A percentile compares a stretch with the other conserved stretches of the same genome.
phyloP scores from a whole-genome alignment of 495 filamentous ascomycete genomes.

The Lophium mytilinum region DNA sequence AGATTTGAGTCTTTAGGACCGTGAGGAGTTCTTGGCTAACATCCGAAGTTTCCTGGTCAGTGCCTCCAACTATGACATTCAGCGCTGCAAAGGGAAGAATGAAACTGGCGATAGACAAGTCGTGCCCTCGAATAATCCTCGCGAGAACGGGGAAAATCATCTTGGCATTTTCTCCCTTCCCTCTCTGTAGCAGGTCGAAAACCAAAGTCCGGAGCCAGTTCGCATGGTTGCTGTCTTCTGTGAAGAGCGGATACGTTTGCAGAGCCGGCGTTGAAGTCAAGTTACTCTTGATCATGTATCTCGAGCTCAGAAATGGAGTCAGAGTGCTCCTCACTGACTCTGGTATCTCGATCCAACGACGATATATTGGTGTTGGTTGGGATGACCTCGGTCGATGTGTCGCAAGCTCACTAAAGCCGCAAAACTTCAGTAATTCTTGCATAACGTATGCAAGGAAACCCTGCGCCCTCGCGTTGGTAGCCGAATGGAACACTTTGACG shows the following conservation, averaged over 20 bases:
- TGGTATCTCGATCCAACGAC: slow-evolving; percentile 68
- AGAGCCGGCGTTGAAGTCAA: slow-evolving; percentile 41
- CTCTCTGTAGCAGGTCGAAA: slow-evolving; percentile 70
- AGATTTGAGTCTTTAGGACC: slow-evolving; percentile 56
- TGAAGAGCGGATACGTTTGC: slow-evolving; percentile 71
- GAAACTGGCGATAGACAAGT: slow-evolving; percentile 75
- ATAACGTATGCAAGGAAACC: slow-evolving; percentile 88
- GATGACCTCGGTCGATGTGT: slow-evolving; percentile 45
- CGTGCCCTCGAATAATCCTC: slow-evolving; percentile 71
- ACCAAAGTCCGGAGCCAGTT: slow-evolving; percentile 74
- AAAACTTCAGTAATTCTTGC: slow-evolving; percentile 78
- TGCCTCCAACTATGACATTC: slow-evolving; percentile 67
- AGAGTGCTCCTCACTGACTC: slow-evolving; percentile 67
- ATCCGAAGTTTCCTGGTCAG: slow-evolving; percentile 54
- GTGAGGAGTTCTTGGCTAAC: slow-evolving; percentile 61
- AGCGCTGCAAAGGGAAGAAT: slow-evolving; percentile 75
- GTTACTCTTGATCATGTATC: slow-evolving; percentile 55
- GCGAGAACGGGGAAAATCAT: slow-evolving; percentile 72
- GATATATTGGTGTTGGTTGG: slow-evolving; percentile 48
- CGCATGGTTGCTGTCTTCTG: slow-evolving; percentile 53
- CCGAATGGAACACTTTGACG: slow-evolving; percentile 83
- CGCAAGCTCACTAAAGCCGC: slow-evolving; percentile 55
- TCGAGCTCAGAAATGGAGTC: slow-evolving; percentile 77
- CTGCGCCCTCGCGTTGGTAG: slow-evolving; percentile 75
- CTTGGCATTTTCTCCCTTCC: slow-evolving; percentile 56